Evolutionary conservation across 108 stramenopile species (phyloP).

Genomic region (Aureococcus anophagefferens): DNA sequence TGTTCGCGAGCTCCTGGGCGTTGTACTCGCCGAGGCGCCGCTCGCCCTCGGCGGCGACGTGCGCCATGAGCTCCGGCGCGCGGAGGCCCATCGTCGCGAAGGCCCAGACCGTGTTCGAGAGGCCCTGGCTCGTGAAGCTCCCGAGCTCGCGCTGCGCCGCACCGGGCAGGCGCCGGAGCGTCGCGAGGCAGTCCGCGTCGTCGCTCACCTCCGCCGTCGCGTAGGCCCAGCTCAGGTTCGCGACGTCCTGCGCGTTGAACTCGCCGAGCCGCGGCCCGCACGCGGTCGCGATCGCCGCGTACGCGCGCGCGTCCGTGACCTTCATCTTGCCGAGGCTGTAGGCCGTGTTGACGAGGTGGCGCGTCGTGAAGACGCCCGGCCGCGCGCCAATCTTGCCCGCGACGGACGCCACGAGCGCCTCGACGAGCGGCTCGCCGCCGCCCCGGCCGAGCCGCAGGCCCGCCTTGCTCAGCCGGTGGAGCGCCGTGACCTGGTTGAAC

Average conservation of each 20-base stretch:
- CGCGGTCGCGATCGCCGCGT: too few species aligned
- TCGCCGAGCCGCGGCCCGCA: background rate
- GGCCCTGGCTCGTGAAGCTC: background rate
- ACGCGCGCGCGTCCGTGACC: too few species aligned
- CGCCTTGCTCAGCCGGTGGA: too few species aligned
- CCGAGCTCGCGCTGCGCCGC: background rate
- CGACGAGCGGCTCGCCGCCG: too few species aligned
- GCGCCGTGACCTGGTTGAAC: too few species aligned
- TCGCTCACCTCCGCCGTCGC: background rate
- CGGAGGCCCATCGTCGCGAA: background rate
- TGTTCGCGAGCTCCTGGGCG: background rate
- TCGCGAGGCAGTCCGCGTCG: background rate
- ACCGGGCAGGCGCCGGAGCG: background rate
- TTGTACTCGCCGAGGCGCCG: background rate
- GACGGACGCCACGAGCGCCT: too few species aligned
- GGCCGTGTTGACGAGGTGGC: too few species aligned
- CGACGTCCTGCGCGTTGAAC: background rate
- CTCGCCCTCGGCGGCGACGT: background rate
- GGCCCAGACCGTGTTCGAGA: background rate
- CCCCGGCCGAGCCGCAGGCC: too few species aligned
- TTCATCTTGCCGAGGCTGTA: too few species aligned
- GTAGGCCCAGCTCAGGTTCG: background rate
- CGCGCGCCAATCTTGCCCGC: too few species aligned
- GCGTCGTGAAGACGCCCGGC: too few species aligned
- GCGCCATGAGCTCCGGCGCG: background rate